A percentile compares a stretch with the other conserved stretches of the same genome.
phyloP scores from a whole-genome alignment of 805 yeast species.

The Kockiozyma suomiensis region DNA sequence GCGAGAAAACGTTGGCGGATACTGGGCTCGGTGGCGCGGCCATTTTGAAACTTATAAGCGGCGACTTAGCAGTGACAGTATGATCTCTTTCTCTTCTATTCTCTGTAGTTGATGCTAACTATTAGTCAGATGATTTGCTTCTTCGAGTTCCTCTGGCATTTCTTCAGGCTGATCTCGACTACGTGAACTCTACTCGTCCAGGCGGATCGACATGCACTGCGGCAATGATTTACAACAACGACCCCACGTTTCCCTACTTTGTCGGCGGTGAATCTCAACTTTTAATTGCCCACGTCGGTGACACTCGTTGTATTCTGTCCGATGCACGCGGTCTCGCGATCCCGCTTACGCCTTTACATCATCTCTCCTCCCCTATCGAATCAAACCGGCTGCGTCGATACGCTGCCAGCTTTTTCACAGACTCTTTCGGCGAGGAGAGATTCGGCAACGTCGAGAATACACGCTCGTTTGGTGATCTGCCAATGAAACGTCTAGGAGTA shows the following conservation, averaged over 20 bases:
- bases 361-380: conserved; percentile 82
- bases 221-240: conserved; percentile 56
- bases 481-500: conserved; percentile 80
- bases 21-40: conserved; percentile 79
- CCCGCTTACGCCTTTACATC: conserved; percentile 77
- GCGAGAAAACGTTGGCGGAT: conserved; percentile 65
- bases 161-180: conserved; percentile 65
- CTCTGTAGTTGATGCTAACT: not conserved
- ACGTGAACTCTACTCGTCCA: conserved; percentile 42
- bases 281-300: conserved; percentile 89
- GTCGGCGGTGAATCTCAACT: conserved; percentile 65
- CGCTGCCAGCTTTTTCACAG: conserved; percentile 67
- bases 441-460: conserved; percentile 86
- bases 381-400: conserved; percentile 67
- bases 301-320: conserved; percentile 82
- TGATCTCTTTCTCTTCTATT: not conserved
- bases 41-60: conserved; percentile 47
- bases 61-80: conserved; percentile 35
- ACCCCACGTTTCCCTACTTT: conserved; percentile 50
- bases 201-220: conserved; percentile 77
- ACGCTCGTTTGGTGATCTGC: conserved; percentile 86
- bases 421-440: conserved; percentile 90
- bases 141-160: conserved; percentile 65
- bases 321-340: conserved; percentile 81
- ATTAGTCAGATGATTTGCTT: conserved; percentile 57